Base-by-base conservation (phyloP, 2,329 filamentous ascomycete genomes). In the Aspergillus fumigatus region DNA sequence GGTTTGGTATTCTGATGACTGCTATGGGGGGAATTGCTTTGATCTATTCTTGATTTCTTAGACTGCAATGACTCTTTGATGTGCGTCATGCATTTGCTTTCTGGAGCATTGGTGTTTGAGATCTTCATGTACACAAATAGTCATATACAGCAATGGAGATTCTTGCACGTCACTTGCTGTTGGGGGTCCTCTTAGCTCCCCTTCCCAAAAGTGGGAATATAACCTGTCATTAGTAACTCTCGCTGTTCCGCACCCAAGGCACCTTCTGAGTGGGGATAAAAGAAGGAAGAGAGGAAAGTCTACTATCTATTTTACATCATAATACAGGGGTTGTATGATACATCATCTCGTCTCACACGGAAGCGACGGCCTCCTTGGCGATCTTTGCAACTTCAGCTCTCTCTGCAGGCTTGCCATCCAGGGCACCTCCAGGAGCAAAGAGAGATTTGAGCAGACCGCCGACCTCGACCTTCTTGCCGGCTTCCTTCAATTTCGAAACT, bases 1-100 rank as follows among this genome's bases (percentile, higher is more conserved):
- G 79, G 78, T 62, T 78, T 52, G 78, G 79, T 17, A 66, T 80
- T 10, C 61, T 77, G n/a, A 73, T 79, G 67, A 79, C 75, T 10
- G 73, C 74, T 11, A 56, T 79, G 17, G 79, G 79, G 21, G 75
- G 77, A 1, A 59, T 75, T 32, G 65, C 66, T 10, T 59, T 76
- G 35, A 65, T 75, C 53, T 73, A 65, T 41, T 71, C 68, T n/a
- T 73, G 54, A 60, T 53, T 19, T 32, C 49, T 45, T n/a, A 38
- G 32, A 52, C 29, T 41, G 47, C 29, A 50, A 19, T 26, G 25
- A 6, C 27, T 17, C 32, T 40, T 25, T 40, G 7, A 19, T 35
- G 53, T 25, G 47, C 27, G 41, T 57, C 25, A 19, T 23, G 32
- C n/a, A 27, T 25, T 21, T n/a, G 10, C 40, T 47, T 43, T 38